phyloP scores from a whole-genome alignment of 2,329 filamentous ascomycete species.

The Aspergillus quadricinctus region DNA sequence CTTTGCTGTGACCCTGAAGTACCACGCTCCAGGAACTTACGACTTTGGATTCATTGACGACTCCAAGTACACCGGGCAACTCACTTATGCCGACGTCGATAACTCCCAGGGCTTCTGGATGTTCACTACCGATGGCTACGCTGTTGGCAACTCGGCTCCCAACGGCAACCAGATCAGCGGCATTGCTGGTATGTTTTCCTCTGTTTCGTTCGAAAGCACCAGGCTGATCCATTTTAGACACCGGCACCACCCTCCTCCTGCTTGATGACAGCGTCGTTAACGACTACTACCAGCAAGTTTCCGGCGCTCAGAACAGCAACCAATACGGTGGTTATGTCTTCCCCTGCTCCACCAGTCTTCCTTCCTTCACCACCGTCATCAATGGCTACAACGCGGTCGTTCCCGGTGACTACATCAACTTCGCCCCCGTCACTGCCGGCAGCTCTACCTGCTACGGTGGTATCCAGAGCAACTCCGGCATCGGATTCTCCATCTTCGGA shows the following conservation, averaged over 20 bases:
- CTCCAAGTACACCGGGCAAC: conserved; percentile 54
- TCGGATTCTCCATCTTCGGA: conserved; percentile 66
- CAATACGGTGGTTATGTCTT: conserved; percentile 53
- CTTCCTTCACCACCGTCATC: conserved; percentile 52
- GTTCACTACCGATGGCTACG: conserved; percentile 55
- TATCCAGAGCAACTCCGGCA: conserved; percentile 60
- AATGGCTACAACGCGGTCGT: conserved; percentile 47
- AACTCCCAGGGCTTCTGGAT: conserved; percentile 60
- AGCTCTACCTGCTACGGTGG: conserved; percentile 64
- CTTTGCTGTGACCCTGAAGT: conserved; percentile 54
- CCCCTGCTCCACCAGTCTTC: conserved; percentile 48
- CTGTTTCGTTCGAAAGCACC: neutral
- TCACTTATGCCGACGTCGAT: conserved; percentile 56
- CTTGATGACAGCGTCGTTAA: conserved; percentile 51
- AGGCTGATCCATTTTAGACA: conserved; percentile 44
- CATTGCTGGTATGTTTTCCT: conserved; percentile 48
- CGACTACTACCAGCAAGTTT: conserved; percentile 58
- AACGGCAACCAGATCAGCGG: conserved; percentile 43
- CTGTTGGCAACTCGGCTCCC: conserved; percentile 44
- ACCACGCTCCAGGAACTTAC: conserved; percentile 49
- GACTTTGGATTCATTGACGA: conserved; percentile 59
- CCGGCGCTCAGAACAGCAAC: conserved; percentile 46
- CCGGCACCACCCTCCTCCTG: conserved; percentile 64
- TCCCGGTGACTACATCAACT: conserved; percentile 55
- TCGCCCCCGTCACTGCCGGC: conserved; percentile 39